A percentile compares a stretch with the other conserved stretches of the same genome.
Evolutionary conservation across 352 stramenopile species (phyloP).

Genomic region (Globisporangium okanoganense): DNA sequence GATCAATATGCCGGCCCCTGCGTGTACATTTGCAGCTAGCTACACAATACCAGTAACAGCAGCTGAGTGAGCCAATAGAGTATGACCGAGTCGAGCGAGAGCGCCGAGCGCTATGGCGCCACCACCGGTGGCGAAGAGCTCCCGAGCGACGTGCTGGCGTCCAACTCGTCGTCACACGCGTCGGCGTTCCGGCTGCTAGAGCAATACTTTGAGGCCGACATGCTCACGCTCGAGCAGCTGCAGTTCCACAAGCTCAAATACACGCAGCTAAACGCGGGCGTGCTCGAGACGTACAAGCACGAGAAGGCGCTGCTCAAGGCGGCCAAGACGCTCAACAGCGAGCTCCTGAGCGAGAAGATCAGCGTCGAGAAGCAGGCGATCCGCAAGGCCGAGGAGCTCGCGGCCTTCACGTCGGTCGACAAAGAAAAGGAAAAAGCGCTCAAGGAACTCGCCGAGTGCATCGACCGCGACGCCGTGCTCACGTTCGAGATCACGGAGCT

Average conservation of each 20-base stretch:
- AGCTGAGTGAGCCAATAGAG: not conserved
- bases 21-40: too few species aligned
- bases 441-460: constrained; percentile 72
- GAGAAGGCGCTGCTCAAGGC: constrained; percentile 79
- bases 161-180: constrained; percentile 50
- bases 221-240: constrained; percentile 73
- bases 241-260: constrained; percentile 85
- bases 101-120: not conserved
- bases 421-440: constrained; percentile 76
- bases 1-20: too few species aligned
- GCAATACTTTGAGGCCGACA: constrained; percentile 83
- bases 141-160: constrained; percentile 22
- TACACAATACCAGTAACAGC: not conserved
- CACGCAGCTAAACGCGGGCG: constrained; percentile 55
- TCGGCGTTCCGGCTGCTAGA: constrained; percentile 76
- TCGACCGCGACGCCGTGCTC: constrained; percentile 78
- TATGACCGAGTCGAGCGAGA: not conserved
- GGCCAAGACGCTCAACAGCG: constrained; percentile 80
- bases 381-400: constrained; percentile 76
- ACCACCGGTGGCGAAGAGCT: constrained; percentile 10
- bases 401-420: constrained; percentile 65
- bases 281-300: constrained; percentile 78
- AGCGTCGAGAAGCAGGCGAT: constrained; percentile 84
- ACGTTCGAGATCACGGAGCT: constrained; percentile 88
- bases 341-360: constrained; percentile 85